These are phyloP conservation scores for Ensete glaucum DNA, from an alignment of 176 grass and related monocot species.

Conservation along the genomic window DNA sequence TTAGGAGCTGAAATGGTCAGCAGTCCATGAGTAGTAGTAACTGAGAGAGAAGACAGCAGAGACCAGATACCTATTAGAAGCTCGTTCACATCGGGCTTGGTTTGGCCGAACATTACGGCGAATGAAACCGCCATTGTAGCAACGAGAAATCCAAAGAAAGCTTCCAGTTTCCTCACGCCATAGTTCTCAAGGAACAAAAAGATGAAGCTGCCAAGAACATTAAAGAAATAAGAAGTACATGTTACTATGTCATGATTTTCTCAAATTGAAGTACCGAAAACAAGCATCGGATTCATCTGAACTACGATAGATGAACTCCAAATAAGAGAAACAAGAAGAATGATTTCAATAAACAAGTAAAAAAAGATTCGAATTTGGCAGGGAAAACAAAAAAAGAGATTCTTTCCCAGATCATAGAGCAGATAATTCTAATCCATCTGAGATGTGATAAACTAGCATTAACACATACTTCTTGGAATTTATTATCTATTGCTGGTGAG, in stretches of 20 bases:
- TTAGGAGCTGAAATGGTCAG: not conserved
- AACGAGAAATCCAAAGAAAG: constrained; percentile 83
- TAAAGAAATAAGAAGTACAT: not conserved
- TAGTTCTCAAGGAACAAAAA: constrained; percentile 97
- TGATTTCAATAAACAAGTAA: not conserved
- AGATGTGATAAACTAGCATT: too few species aligned
- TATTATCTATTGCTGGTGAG: too few species aligned
- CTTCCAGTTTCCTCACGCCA: constrained; percentile 91
- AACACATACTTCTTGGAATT: too few species aligned
- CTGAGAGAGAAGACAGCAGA: not conserved
- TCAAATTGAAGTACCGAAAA: not conserved
- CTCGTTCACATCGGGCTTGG: constrained; percentile 72
- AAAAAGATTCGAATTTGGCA: too few species aligned
- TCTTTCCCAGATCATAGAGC: too few species aligned
- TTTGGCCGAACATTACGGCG: constrained; percentile 90
- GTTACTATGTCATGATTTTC: not conserved
- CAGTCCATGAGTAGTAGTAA: not conserved
- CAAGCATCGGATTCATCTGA: too few species aligned
- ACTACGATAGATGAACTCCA: too few species aligned
- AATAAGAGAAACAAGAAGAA: not conserved
- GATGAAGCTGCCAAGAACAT: constrained; percentile 59
- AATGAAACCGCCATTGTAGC: constrained; percentile 76
- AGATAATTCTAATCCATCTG: too few species aligned
- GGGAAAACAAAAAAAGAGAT: too few species aligned
- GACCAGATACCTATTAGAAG: constrained; percentile 61